Evolutionary conservation across 345 rosid genomes (phyloP).

Genomic region (Bretschneidera sinensis): DNA sequence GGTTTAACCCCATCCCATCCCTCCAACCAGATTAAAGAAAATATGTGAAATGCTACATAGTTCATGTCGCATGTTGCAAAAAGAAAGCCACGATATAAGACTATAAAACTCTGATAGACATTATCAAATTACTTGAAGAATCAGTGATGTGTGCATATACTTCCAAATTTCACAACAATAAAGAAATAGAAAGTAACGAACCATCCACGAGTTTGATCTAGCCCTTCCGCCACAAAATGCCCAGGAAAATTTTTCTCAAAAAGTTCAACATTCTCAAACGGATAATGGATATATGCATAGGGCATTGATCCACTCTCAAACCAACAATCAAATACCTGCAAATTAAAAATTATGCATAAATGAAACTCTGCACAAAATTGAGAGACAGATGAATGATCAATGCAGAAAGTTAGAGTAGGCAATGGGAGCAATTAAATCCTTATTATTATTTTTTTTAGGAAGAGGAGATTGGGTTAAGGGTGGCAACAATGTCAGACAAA

Average conservation of each 20-base stretch:
- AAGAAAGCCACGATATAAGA: no score
- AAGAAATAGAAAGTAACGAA: slow-evolving; percentile 27
- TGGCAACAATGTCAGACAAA: no score
- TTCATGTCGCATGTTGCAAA: no score
- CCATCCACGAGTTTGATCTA: slow-evolving; percentile 99
- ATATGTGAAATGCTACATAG: no score
- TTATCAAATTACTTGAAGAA: neutral
- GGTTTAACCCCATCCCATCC: no score
- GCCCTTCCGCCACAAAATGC: slow-evolving; percentile 96
- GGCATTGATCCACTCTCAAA: slow-evolving; percentile 99
- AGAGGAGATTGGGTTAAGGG: no score
- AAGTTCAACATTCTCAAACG: slow-evolving; percentile 86
- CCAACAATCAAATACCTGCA: slow-evolving; percentile 99
- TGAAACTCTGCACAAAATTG: neutral
- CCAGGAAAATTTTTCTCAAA: slow-evolving; percentile 97
- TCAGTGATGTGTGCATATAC: neutral
- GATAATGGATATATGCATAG: slow-evolving; percentile 96
- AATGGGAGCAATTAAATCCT: no score
- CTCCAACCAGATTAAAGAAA: no score
- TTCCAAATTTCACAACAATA: neutral
- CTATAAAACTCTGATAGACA: no score
- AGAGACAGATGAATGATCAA: no score
- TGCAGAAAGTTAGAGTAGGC: neutral
- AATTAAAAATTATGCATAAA: slow-evolving; percentile 11
- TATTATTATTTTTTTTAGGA: no score